A percentile compares a stretch with the other conserved stretches of the same genome.
Evolutionary conservation across 768 basidiomycete genomes (phyloP).

Genomic region (Pleurotus platypus): DNA sequence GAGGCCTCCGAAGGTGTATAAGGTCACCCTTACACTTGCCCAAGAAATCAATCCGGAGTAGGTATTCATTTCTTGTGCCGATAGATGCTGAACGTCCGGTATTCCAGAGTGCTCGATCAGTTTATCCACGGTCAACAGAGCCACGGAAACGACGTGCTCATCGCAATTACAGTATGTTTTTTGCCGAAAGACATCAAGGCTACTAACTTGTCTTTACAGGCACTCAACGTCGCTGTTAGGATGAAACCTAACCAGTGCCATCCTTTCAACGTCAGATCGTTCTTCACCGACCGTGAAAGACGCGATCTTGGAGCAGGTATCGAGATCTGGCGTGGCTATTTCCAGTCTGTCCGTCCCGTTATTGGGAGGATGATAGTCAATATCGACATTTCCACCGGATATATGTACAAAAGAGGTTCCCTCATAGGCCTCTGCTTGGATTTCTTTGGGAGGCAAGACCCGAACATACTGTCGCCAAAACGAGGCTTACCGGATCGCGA

Average conservation of each 20-base stretch:
- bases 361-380: slow-evolving; percentile 66
- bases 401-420: slow-evolving; percentile 67
- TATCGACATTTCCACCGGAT: slow-evolving; percentile 73
- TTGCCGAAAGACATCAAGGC: background rate
- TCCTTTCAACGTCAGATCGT: slow-evolving; percentile 72
- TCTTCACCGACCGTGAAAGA: slow-evolving; percentile 59
- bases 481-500: slow-evolving; percentile 46
- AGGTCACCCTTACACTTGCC: slow-evolving; percentile 51
- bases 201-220: slow-evolving; percentile 31
- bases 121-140: slow-evolving; percentile 65
- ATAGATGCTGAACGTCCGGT: background rate
- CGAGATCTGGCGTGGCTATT: slow-evolving; percentile 75
- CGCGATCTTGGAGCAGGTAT: slow-evolving; percentile 58
- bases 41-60: slow-evolving; percentile 50
- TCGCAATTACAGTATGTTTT: slow-evolving; percentile 53
- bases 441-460: slow-evolving; percentile 36
- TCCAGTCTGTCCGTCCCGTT: slow-evolving; percentile 73
- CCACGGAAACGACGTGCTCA: slow-evolving; percentile 63
- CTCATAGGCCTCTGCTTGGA: slow-evolving; percentile 59
- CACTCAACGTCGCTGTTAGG: slow-evolving; percentile 70
- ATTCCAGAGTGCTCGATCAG: slow-evolving; percentile 51
- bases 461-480: slow-evolving; percentile 30
- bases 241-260: slow-evolving; percentile 68
- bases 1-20: slow-evolving; percentile 46
- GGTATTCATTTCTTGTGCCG: background rate